Percentiles rank a stretch among this genome's conserved stretches.
phyloP scores from a whole-genome alignment of 345 rosid genomes.

The thale cress (Arabidopsis thaliana) region DNA sequence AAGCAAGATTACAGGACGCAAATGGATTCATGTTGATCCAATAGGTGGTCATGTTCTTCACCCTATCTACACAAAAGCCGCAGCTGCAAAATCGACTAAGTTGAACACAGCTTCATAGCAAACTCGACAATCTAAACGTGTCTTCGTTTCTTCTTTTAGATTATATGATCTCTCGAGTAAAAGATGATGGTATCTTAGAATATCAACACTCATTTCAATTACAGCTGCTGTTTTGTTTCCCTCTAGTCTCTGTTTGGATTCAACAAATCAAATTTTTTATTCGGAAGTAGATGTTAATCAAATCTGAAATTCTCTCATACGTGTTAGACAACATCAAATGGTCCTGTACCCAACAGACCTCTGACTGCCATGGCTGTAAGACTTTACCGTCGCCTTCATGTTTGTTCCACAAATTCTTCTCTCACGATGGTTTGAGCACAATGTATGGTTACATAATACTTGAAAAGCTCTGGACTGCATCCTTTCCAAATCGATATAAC shows the following conservation, averaged over 20 bases:
- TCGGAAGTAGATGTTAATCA: neutral
- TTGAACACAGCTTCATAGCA: slow-evolving; percentile 39
- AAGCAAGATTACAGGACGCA: slow-evolving; percentile 70
- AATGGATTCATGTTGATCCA: slow-evolving; percentile 78
- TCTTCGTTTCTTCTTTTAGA: slow-evolving; percentile 17
- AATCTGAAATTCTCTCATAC: neutral
- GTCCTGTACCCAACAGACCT: slow-evolving; percentile 93
- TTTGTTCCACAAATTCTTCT: slow-evolving; percentile 92
- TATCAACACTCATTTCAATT: slow-evolving; percentile 14
- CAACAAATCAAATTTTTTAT: neutral
- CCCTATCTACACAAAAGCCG: slow-evolving; percentile 56
- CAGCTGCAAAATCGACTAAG: slow-evolving; percentile 36
- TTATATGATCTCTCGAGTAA: neutral
- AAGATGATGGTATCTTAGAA: slow-evolving; percentile 11
- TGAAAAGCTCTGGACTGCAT: no score
- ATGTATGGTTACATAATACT: neutral
- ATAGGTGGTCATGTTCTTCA: slow-evolving; percentile 79
- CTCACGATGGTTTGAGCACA: slow-evolving; percentile 69
- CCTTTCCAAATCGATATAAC: no score
- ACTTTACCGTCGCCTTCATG: slow-evolving; percentile 90
- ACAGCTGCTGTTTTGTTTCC: neutral
- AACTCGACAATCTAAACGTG: neutral
- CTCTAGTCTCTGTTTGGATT: neutral
- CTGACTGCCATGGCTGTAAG: slow-evolving; percentile 91
- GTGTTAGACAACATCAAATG: slow-evolving; percentile 62